phyloP scores from a whole-genome alignment of 225 moss, liverwort and hornwort genomes.

The Marchantia paleacea region DNA sequence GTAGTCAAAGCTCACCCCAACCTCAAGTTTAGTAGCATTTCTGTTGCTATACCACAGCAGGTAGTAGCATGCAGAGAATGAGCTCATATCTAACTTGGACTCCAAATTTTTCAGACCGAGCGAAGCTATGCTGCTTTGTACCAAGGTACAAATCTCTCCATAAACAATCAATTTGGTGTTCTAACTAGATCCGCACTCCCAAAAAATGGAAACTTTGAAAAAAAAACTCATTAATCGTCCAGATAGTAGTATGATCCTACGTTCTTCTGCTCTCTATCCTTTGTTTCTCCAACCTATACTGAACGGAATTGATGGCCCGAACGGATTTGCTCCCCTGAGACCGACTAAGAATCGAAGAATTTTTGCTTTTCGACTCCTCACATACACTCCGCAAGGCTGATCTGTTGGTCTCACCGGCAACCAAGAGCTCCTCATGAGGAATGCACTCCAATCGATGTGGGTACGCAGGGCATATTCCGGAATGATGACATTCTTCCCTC shows the following conservation, averaged over 20 bases:
- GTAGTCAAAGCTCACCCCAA: not conserved
- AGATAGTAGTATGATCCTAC: conserved; percentile 96
- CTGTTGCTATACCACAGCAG: not conserved
- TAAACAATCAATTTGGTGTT: conserved; percentile 16
- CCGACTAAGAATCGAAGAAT: not conserved
- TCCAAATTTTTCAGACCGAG: conserved; percentile 4
- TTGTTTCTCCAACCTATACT: conserved; percentile 43
- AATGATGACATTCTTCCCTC: not conserved
- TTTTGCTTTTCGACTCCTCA: not conserved
- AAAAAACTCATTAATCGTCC: conserved; percentile 58
- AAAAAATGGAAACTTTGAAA: conserved; percentile 30
- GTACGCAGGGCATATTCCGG: not conserved
- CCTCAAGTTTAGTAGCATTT: not conserved
- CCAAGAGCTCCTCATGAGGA: not conserved
- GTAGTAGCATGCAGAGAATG: not conserved
- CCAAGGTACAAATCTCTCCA: conserved; percentile 21
- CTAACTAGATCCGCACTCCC: conserved; percentile 42
- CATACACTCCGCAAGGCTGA: not conserved
- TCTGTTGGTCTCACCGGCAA: not conserved
- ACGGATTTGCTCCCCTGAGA: not conserved
- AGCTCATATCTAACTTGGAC: conserved; percentile 7
- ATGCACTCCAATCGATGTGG: too few relatives aligned
- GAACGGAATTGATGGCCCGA: too few relatives aligned
- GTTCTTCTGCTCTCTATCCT: conserved; percentile 96
- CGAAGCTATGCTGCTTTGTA: not conserved